These are phyloP conservation scores for Salinomyces thailandicus DNA, from an alignment of 2,329 filamentous ascomycete genomes.

Conservation along the genomic window DNA sequence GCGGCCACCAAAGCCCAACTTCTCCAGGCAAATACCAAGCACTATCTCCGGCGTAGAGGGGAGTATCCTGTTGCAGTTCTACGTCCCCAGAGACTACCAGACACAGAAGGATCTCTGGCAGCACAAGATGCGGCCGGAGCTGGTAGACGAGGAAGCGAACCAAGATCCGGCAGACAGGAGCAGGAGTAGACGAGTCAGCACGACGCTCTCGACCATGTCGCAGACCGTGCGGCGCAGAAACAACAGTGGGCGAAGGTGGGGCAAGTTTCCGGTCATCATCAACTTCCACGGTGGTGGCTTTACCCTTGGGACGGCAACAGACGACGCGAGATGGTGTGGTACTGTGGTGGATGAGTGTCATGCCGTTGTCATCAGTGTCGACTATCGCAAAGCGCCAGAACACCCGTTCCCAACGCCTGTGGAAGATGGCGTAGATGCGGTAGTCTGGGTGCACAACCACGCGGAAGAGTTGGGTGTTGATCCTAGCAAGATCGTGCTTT, in stretches of 20 bases:
- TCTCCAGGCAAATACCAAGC: constrained; percentile 46
- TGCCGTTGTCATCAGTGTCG: constrained; percentile 51
- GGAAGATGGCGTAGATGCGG: constrained; percentile 52
- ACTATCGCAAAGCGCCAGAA: constrained; percentile 52
- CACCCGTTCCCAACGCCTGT: constrained; percentile 53
- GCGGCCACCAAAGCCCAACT: constrained; percentile 49
- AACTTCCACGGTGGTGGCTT: constrained; percentile 58
- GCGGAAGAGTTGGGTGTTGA: constrained; percentile 48
- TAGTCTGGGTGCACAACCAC: constrained; percentile 48
- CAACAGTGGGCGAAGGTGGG: constrained; percentile 29
- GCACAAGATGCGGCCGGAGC: constrained; percentile 5
- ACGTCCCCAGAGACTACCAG: constrained; percentile 45
- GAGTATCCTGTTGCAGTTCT: constrained; percentile 48
- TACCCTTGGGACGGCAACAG: constrained; percentile 47
- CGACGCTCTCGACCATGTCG: constrained; percentile 12
- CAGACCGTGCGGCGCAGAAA: constrained; percentile 15
- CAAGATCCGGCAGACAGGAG: constrained; percentile 5
- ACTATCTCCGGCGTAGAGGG: constrained; percentile 37
- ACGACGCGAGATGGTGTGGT: constrained; percentile 51
- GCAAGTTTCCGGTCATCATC: constrained; percentile 45
- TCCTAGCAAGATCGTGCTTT: constrained; percentile 46
- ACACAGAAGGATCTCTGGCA: constrained; percentile 29
- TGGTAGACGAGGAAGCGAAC: constrained; percentile 8
- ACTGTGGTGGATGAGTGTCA: constrained; percentile 45
- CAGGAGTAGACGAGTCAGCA: constrained; percentile 16